phyloP scores from a whole-genome alignment of 192 early-diverging fungal species.

The Polychytrium aggregatum region DNA sequence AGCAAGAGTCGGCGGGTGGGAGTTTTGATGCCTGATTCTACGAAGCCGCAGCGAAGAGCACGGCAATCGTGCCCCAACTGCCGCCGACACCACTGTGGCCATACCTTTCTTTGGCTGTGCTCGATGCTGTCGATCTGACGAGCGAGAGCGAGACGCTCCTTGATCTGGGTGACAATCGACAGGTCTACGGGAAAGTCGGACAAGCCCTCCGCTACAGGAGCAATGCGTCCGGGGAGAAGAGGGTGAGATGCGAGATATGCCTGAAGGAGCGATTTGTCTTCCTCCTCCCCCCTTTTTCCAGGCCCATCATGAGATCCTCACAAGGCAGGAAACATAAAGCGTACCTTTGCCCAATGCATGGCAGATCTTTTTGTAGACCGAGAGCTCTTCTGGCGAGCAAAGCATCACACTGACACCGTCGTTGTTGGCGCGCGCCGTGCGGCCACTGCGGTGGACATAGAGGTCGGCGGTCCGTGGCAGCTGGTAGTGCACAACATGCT shows the following conservation, averaged over 20 bases:
- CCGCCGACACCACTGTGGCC: too few relatives aligned
- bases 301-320: too few relatives aligned
- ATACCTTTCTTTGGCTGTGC: slow-evolving; percentile 61
- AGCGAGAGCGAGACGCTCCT: slow-evolving; percentile 69
- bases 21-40: too few relatives aligned
- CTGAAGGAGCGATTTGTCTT: too few relatives aligned
- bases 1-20: not conserved
- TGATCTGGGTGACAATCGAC: slow-evolving; percentile 55
- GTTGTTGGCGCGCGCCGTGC: slow-evolving; percentile 78
- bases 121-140: slow-evolving; percentile 68
- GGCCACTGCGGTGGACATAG: slow-evolving; percentile 92
- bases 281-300: too few relatives aligned
- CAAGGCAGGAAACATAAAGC: too few relatives aligned
- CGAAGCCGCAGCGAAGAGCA: too few relatives aligned
- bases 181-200: slow-evolving; percentile 74
- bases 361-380: slow-evolving; percentile 73
- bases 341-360: slow-evolving; percentile 63
- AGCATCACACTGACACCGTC: slow-evolving; percentile 79
- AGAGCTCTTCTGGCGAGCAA: slow-evolving; percentile 71
- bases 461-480: slow-evolving; percentile 81
- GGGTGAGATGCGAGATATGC: too few relatives aligned
- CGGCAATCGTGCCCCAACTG: too few relatives aligned
- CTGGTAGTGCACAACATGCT: slow-evolving; percentile 95
- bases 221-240: too few relatives aligned
- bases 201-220: slow-evolving; percentile 30